Base-by-base conservation (phyloP, 257 asterid species). In the Oldenlandia corymbosa region DNA sequence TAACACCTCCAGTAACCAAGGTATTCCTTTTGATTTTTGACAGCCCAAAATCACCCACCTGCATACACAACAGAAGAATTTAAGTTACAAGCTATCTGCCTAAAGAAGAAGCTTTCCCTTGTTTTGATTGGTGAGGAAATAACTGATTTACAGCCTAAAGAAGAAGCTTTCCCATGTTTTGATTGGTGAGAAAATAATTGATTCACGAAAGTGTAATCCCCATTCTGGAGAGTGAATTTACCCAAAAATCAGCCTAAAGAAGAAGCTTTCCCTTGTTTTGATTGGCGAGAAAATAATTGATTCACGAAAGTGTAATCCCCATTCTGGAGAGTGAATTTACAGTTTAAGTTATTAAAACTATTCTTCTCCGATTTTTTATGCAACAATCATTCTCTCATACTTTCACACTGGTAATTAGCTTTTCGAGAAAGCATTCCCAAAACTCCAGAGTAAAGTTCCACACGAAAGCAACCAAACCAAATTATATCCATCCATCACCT, bases 1-100 rank as follows among this genome's bases (percentile, higher is more conserved):
- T 80, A 11, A 91, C 98, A 53, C 98, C 98, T 63, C 96, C 98
- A 32, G 91, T 85, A 56, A 91, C 95, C 83, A 91, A 68, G 17
- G 95, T 91, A 58, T 91, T 91, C 78, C 98, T 88, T 76, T 91
- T 91, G 65, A 91, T 88, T 75, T 91, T 91, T 32, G 96, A 88
- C 83, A 91, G 76, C 55, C 97, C 97, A 77, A 91, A 91, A 73
- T 91, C 96, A 64, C 91, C 96, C 30, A 91, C 98, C 97, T 90
- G 79, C 21, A 65, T 32, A 52, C 23, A 56, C 30, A 63, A 21
- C 26, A 39, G 66, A 60, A 41, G 9, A 61, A n/a, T 36, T 21
- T 42, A 32, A 12, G 50, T 4, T 48, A 34, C 59, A 49, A 49
- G 31, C 20, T 7, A 64, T 10, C 26, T 46, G 43, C 37, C 8